Conservation (phyloP, 371 early-diverging fungal species). For the Mucor plumbeus region DNA sequence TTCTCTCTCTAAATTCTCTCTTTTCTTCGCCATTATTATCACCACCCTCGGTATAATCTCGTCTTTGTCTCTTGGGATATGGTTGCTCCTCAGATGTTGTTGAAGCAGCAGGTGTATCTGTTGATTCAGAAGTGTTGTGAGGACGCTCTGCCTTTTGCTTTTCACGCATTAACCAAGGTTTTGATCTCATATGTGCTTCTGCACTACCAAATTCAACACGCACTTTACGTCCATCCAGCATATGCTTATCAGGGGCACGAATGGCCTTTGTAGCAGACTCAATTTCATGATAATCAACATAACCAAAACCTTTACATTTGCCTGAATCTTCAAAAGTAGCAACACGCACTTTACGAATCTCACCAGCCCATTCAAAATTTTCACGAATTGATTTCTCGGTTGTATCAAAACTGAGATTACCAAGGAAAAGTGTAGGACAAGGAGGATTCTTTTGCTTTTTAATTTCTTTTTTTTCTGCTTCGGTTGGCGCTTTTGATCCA, state of each 20-base stretch:
- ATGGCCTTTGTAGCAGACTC: slow-evolving; percentile 71
- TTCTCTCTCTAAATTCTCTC: slow-evolving; percentile 38
- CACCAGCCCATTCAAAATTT: slow-evolving; percentile 66
- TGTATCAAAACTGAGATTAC: slow-evolving; percentile 78
- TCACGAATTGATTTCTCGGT: slow-evolving; percentile 67
- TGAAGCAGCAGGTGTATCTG: slow-evolving; percentile 9
- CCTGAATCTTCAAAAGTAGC: slow-evolving; percentile 78
- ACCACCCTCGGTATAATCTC: slow-evolving; percentile 11
- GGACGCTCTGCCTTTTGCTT: slow-evolving; percentile 40
- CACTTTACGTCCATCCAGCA: slow-evolving; percentile 45
- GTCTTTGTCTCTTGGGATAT: slow-evolving; percentile 22
- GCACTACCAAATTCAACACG: slow-evolving; percentile 60
- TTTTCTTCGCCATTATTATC: slow-evolving; percentile 10
- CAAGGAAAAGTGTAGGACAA: slow-evolving; percentile 80
- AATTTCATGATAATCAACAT: slow-evolving; percentile 67
- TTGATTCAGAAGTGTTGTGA: slow-evolving; percentile 30
- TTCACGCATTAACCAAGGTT: slow-evolving; percentile 58
- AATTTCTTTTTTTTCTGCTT: slow-evolving; percentile 43
- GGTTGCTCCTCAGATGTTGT: slow-evolving; percentile 12
- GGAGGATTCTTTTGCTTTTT: slow-evolving; percentile 65
- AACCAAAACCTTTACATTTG: slow-evolving; percentile 80
- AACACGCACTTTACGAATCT: slow-evolving; percentile 69
- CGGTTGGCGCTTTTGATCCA: slow-evolving; percentile 36
- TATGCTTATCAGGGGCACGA: slow-evolving; percentile 56
- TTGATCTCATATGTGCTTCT: slow-evolving; percentile 62